Evolutionary conservation across 1,139 yeast species (phyloP).

Genomic region (Sugiyamaella grinbergsii): DNA sequence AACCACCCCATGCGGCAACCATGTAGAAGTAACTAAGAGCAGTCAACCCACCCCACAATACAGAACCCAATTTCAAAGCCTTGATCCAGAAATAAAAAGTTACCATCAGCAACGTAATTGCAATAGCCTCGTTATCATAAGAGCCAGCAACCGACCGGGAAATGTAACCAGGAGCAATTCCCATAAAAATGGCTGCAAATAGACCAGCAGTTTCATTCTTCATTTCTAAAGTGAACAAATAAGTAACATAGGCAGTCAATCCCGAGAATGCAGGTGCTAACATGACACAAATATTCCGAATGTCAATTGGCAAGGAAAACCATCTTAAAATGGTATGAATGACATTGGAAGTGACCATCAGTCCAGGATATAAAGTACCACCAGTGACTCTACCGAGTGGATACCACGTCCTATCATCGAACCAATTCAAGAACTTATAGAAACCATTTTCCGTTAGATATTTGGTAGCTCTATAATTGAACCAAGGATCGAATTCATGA

Average conservation of each 20-base stretch:
- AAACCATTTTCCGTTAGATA: constrained; percentile 81
- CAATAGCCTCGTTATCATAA: constrained; percentile 98
- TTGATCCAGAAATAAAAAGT: constrained; percentile 96
- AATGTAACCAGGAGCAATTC: constrained; percentile 97
- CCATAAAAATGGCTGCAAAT: constrained; percentile 91
- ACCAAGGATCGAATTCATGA: constrained; percentile 99
- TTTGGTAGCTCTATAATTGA: constrained; percentile 92
- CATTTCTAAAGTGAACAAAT: constrained; percentile 84
- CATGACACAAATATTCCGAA: constrained; percentile 92
- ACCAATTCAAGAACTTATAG: constrained; percentile 95
- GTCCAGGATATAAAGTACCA: constrained; percentile 96
- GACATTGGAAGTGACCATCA: constrained; percentile 94
- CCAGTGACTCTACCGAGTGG: constrained; percentile 99
- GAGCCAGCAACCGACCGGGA: constrained; percentile 99
- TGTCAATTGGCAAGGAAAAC: constrained; percentile 77
- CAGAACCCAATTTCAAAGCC: constrained; percentile 87
- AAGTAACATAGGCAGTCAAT: constrained; percentile 89
- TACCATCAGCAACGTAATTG: constrained; percentile 92
- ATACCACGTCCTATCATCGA: constrained; percentile 98
- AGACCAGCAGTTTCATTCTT: constrained; percentile 89
- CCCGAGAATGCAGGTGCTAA: constrained; percentile 97
- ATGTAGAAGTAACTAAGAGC: constrained; percentile 93
- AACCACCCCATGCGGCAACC: constrained; percentile 99
- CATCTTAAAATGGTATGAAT: constrained; percentile 75
- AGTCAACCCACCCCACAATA: constrained; percentile 78